A percentile compares a stretch with the other conserved stretches of the same genome.
Evolutionary conservation across 305 asterid species (phyloP).

Genomic region (Ruellia speciosa): DNA sequence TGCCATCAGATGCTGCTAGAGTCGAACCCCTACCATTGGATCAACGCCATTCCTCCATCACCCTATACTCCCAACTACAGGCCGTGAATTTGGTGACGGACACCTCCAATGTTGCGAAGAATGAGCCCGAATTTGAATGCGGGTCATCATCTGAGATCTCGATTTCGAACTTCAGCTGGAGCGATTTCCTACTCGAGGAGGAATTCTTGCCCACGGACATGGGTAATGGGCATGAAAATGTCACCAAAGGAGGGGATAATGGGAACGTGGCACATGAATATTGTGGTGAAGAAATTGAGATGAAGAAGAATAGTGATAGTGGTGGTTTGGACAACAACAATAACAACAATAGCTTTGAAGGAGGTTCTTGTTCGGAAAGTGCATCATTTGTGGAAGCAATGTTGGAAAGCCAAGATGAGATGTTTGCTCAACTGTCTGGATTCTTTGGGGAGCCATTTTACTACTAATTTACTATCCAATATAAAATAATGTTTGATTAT

Average conservation of each 20-base stretch:
- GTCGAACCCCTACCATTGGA: constrained; percentile 15
- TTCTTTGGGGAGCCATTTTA: constrained; percentile 53
- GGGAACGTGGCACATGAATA: neutral
- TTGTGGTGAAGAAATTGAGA: constrained; percentile 10
- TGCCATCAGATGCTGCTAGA: constrained; percentile 3
- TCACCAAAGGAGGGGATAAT: constrained; percentile 4
- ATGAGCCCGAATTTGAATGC: constrained; percentile 15
- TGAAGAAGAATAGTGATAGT: constrained; percentile 13
- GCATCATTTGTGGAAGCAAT: constrained; percentile 76
- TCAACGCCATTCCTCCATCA: constrained; percentile 21
- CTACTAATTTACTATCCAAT: constrained; percentile 19
- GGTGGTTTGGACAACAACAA: constrained; percentile 19
- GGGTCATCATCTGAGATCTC: constrained; percentile 24
- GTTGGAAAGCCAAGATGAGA: constrained; percentile 60
- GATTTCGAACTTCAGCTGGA: constrained; percentile 48
- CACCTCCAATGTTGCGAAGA: constrained; percentile 24
- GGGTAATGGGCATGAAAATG: constrained; percentile 22
- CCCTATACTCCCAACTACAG: constrained; percentile 58
- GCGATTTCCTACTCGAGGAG: constrained; percentile 70
- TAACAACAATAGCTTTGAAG: constrained; percentile 24
- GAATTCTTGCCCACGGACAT: constrained; percentile 24
- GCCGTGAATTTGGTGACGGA: constrained; percentile 52
- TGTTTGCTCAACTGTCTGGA: constrained; percentile 49
- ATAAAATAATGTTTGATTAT: neutral
- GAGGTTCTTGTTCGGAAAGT: constrained; percentile 31